A percentile compares a stretch with the other conserved stretches of the same genome.
Conservation (phyloP, 352 stramenopile genomes). For the Phytophthora sp. region DNA sequence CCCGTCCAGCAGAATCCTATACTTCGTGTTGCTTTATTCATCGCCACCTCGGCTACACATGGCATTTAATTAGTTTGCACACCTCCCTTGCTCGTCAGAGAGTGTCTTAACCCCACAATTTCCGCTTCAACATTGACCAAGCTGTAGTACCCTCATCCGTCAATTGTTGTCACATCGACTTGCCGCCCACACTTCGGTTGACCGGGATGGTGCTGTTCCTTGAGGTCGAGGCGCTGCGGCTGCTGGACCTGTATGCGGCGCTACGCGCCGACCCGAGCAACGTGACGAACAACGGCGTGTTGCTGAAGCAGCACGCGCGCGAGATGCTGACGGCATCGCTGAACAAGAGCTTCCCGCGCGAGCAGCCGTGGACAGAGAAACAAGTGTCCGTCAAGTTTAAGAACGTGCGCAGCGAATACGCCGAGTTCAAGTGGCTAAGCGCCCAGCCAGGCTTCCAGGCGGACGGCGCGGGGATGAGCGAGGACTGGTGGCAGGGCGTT, state of each 20-base stretch:
- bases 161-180: constrained; percentile 4
- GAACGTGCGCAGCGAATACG: constrained; percentile 67
- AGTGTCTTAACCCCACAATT: constrained; percentile 14
- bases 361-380: constrained; percentile 51
- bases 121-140: too few relatives aligned
- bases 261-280: constrained; percentile 50
- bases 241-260: constrained; percentile 59
- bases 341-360: constrained; percentile 47
- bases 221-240: constrained; percentile 50
- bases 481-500: constrained; percentile 59
- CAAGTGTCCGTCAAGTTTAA: constrained; percentile 74
- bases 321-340: constrained; percentile 51
- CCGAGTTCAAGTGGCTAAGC: constrained; percentile 52
- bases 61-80: too few relatives aligned
- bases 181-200: background rate
- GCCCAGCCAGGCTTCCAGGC: constrained; percentile 50
- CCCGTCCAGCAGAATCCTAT: too few relatives aligned
- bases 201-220: constrained; percentile 63
- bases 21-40: too few relatives aligned
- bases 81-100: too few relatives aligned
- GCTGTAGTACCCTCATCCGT: background rate
- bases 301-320: constrained; percentile 54
- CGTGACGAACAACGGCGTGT: constrained; percentile 50
- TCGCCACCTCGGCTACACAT: too few relatives aligned
- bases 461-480: constrained; percentile 40